Evolutionary conservation across 2,329 filamentous ascomycete species (phyloP), one percentile per base, ranked within the genome.

Genomic region (Cordyceps pruinosa): DNA sequence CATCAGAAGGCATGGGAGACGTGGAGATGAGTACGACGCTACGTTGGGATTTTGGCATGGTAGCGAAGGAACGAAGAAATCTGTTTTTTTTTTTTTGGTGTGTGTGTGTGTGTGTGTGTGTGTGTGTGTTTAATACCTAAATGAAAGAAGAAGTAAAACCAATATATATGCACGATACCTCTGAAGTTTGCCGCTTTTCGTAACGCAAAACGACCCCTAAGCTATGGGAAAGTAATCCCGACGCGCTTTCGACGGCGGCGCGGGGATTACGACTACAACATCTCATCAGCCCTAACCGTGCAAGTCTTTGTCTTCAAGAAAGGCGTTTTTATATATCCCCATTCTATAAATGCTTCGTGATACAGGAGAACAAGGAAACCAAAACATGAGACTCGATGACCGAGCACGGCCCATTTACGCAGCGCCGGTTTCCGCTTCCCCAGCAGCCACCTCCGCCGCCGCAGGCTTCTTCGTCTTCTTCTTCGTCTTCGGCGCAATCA

Each of bases 391-490:
- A 28, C 30, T 21, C 32, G 4, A 19, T 28, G 23, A 17, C n/a
- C 12, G n/a, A 28, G 41, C 19, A 13, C 17, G n/a, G n/a, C 17
- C 15, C 21, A 23, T 21, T 39, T 41, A 55, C 34, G 44, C 62
- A 63, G 46, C 55, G 61, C 32, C 61, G 44, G 21, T 66, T 66
- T 66, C 66, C 39, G 68, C 70, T 32, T 69, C 65, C 21, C 64
- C 61, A 5, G 62, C 65, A 70, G 65, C 23, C 9, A 17, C 23
- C 8, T 17, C 23, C 70, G 65, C 23, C 9, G 23, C 23, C 8
- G 23, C 23, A 2, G 23, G 12, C 68, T 70, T 76, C 63, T 73
- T 78, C 63, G 73, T 78, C 68, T 78, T 81, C 67, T 78, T 77
- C 64, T 74, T 74, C 65, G 75, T 74, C 65, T 75, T 79, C 7